These are phyloP conservation scores for Vitis hybrid DNA, from an alignment of 177 flowering plant species.

Conservation along the genomic window DNA sequence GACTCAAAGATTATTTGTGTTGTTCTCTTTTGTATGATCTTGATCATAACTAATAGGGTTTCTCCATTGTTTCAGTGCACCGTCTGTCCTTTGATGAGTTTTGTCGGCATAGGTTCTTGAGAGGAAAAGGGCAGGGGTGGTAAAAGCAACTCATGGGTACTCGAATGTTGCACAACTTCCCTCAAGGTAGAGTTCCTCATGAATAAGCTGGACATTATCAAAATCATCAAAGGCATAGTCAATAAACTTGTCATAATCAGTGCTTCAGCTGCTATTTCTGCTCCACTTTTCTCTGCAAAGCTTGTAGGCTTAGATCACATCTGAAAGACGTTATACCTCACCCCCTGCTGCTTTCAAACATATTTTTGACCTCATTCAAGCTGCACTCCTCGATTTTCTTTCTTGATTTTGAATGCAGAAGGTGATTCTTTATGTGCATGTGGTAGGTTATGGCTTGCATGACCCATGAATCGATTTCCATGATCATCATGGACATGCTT, in stretches of 20 bases:
- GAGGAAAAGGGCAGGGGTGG: slow-evolving; percentile 5
- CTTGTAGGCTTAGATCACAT: too few species aligned
- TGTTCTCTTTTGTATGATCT: background rate
- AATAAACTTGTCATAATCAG: background rate
- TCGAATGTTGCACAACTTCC: background rate
- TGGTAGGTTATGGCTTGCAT: too few species aligned
- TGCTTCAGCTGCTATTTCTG: background rate
- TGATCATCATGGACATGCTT: too few species aligned
- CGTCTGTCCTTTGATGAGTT: slow-evolving; percentile 54
- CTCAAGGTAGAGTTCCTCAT: background rate
- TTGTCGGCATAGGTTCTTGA: slow-evolving; percentile 36
- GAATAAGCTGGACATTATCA: background rate
- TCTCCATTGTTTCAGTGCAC: slow-evolving; percentile 24
- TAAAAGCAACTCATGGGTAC: background rate
- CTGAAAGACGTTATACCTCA: background rate
- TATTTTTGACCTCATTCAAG: too few species aligned
- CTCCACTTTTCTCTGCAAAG: too few species aligned
- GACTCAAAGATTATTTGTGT: background rate
- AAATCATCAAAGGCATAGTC: background rate
- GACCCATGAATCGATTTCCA: too few species aligned
- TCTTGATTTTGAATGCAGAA: too few species aligned
- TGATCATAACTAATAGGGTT: background rate
- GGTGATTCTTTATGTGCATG: too few species aligned
- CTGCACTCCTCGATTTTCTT: too few species aligned
- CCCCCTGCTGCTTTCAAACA: background rate